Conservation (phyloP, 2,329 filamentous ascomycete genomes). For the Seiridium cupressi region DNA sequence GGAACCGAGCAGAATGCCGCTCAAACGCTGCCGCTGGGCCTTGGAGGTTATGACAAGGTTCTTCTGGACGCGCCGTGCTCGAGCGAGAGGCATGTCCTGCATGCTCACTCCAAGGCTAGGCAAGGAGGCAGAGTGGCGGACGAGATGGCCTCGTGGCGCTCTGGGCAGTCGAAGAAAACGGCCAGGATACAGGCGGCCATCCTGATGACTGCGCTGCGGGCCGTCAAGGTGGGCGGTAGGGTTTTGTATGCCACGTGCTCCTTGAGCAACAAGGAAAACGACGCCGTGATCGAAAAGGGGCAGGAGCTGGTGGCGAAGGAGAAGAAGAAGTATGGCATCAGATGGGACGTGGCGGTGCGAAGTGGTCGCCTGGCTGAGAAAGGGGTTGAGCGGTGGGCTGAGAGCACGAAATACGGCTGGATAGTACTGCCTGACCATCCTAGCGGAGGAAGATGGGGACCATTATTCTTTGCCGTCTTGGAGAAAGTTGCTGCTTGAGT, state of each 20-base stretch:
- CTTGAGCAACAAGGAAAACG: constrained; percentile 36
- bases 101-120: constrained; percentile 28
- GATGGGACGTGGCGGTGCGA: constrained; percentile 28
- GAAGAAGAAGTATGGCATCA: constrained; percentile 27
- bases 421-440: constrained; percentile 37
- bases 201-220: constrained; percentile 32
- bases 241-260: constrained; percentile 40
- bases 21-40: constrained; percentile 23
- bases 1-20: constrained; percentile 21
- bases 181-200: constrained; percentile 31
- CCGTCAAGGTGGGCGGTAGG: constrained; percentile 29
- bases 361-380: constrained; percentile 17
- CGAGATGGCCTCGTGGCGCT: constrained; percentile 35
- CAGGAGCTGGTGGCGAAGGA: constrained; percentile 32
- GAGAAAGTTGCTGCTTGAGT: constrained; percentile 27
- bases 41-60: constrained; percentile 35
- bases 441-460: constrained; percentile 32
- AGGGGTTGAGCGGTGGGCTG: constrained; percentile 22
- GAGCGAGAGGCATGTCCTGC: constrained; percentile 36
- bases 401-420: constrained; percentile 33
- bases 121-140: constrained; percentile 27
- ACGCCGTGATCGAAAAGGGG: constrained; percentile 34
- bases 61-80: constrained; percentile 39
- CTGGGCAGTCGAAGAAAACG: constrained; percentile 31
- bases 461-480: constrained; percentile 36